A percentile compares a stretch with the other conserved stretches of the same genome.
These are phyloP conservation scores for Piloderma croceum DNA, from an alignment of 768 basidiomycete genomes.

Conservation along the genomic window DNA sequence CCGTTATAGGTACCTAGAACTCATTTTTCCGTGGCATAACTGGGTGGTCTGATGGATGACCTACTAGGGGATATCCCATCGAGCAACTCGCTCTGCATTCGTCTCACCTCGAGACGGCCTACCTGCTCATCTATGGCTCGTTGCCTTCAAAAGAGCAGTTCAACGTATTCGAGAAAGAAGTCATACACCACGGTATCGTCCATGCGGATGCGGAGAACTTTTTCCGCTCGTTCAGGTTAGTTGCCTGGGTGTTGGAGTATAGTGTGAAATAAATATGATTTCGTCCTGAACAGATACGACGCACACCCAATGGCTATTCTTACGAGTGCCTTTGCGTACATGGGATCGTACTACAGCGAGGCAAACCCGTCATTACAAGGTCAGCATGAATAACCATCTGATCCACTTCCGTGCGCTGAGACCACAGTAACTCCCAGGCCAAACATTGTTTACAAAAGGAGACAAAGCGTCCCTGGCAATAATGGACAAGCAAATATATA, in stretches of 20 bases:
- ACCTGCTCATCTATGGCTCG: slow-evolving; percentile 84
- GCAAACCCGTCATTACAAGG: slow-evolving; percentile 88
- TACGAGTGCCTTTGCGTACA: slow-evolving; percentile 80
- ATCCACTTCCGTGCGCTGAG: not conserved
- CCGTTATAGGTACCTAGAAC: slow-evolving; percentile 56
- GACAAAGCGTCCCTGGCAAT: slow-evolving; percentile 59
- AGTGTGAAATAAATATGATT: not conserved
- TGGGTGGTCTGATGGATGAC: no score
- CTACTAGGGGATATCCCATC: slow-evolving; percentile 79
- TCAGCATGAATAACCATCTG: slow-evolving; percentile 14
- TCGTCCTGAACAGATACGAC: slow-evolving; percentile 57
- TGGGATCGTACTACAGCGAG: slow-evolving; percentile 83
- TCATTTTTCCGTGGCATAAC: not conserved
- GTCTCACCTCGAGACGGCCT: slow-evolving; percentile 77
- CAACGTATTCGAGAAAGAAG: slow-evolving; percentile 62
- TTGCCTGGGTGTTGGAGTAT: slow-evolving; percentile 2
- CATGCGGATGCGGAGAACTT: slow-evolving; percentile 67
- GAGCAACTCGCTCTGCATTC: slow-evolving; percentile 82
- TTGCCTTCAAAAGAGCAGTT: slow-evolving; percentile 63
- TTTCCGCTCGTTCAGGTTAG: slow-evolving; percentile 61
- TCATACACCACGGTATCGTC: slow-evolving; percentile 67
- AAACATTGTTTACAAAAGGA: slow-evolving; percentile 70
- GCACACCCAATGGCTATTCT: slow-evolving; percentile 91
- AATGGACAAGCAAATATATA: slow-evolving; percentile 91
- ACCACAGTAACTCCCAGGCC: slow-evolving; percentile 39